phyloP scores from a whole-genome alignment of 1,284 basidiomycete species.

The Cutaneotrichosporon dermatis region DNA sequence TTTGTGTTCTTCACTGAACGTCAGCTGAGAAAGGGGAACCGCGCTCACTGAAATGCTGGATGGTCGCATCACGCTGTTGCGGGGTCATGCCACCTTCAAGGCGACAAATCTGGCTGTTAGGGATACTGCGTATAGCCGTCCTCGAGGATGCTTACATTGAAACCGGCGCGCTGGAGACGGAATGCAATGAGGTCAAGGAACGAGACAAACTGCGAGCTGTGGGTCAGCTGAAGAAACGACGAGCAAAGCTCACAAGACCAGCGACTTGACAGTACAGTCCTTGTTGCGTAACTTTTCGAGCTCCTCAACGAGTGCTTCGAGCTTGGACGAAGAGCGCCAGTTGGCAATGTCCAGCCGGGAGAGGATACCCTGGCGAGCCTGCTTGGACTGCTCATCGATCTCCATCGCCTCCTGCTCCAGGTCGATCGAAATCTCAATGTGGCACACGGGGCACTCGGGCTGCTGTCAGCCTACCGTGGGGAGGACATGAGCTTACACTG shows the following conservation, averaged over 20 bases:
- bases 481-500: slow-evolving; percentile 52
- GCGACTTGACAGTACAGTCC: slow-evolving; percentile 89
- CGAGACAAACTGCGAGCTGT: slow-evolving; percentile 40
- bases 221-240: background rate
- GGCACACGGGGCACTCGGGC: slow-evolving; percentile 95
- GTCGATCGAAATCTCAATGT: slow-evolving; percentile 88
- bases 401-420: slow-evolving; percentile 89
- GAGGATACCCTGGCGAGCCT: slow-evolving; percentile 83
- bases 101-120: slow-evolving; percentile 67
- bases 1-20: slow-evolving; percentile 78
- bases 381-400: slow-evolving; percentile 58
- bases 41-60: slow-evolving; percentile 77
- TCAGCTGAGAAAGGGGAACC: slow-evolving; percentile 33
- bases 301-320: slow-evolving; percentile 95
- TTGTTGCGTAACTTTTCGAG: slow-evolving; percentile 74
- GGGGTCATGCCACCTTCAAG: slow-evolving; percentile 97
- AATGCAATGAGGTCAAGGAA: slow-evolving; percentile 78
- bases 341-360: slow-evolving; percentile 80
- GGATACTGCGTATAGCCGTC: too few species aligned
- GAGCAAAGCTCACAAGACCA: slow-evolving; percentile 65
- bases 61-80: slow-evolving; percentile 89
- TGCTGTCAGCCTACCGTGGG: slow-evolving; percentile 35
- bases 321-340: slow-evolving; percentile 94
- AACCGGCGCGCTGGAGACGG: slow-evolving; percentile 85
- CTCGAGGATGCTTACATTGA: slow-evolving; percentile 56